Base-by-base conservation (phyloP, 176 grass and related monocot species). In the Oryza meridionalis region DNA sequence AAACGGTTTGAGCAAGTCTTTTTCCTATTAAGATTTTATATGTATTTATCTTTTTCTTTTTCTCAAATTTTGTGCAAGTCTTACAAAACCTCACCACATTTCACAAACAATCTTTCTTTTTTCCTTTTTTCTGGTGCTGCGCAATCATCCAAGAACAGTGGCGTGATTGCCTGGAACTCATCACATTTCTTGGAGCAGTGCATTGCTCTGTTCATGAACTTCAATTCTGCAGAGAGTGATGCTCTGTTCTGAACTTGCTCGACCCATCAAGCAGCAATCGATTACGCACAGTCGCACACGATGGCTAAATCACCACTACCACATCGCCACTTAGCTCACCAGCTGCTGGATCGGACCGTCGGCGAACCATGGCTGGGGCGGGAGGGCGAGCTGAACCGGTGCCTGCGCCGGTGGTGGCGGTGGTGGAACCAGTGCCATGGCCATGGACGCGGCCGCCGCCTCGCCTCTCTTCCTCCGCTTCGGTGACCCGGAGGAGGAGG, bases 381-480 rank as follows among this genome's bases (percentile, higher is more conserved):
- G 86, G 29, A 87, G 87, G 69, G 59, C 87, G 5, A 81, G 73
- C 84, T 90, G 75, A 14, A 82, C 78, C 12, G 87, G 80, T 4
- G 69, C 27, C 62, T 83, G 79, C 37, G 11, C 29, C 32, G 69
- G 44, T 21, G 77, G 44, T 21, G 77, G 35, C 5, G 4, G 1
- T 8, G 87, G 80, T 6, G 84, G 77, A 6, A 82, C 68, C 21
- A 64, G 49, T 1, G 76, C 77, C 82, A 88, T 86, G 72, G 86
- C 53, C 74, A 90, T 86, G 65, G 88, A 84, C 76, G 72, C 86
- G 1, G 86, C 92, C 14, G 87, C 85, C 4, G 84, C 87, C 67
- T 88, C 89, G 67, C 82, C 80, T 69, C 87, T 92, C 80, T 86
- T 93, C 67, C 89, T 89, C 55, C 91, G 82, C 85, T 90, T 97